Conservation (phyloP, 768 basidiomycete species). For the Suillus weaverae region DNA sequence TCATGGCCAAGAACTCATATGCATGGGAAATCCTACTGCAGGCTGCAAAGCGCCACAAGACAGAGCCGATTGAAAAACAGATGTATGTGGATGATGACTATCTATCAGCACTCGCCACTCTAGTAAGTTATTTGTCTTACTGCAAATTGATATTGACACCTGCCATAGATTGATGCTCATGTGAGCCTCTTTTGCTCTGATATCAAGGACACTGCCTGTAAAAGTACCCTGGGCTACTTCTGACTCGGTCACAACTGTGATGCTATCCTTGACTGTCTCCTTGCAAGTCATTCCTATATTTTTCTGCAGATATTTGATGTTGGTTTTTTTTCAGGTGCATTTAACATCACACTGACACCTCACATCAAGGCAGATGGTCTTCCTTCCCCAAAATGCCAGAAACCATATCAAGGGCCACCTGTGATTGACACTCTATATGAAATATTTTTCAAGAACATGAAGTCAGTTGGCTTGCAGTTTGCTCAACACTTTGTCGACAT, state of each 20-base stretch:
- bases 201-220: background rate
- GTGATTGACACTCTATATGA: background rate
- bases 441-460: no score
- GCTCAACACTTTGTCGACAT: background rate
- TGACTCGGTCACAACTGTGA: background rate
- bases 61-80: background rate
- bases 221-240: background rate
- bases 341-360: background rate
- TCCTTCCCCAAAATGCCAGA: background rate
- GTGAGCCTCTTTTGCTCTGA: background rate
- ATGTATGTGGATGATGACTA: background rate
- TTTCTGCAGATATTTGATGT: background rate
- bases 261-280: background rate
- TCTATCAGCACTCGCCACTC: background rate
- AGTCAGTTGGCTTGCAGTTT: background rate
- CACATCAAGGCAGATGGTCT: background rate
- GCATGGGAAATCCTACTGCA: background rate
- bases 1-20: background rate
- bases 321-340: background rate
- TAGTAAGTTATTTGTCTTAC: background rate
- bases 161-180: background rate
- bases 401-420: background rate
- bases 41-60: background rate
- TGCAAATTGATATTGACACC: background rate
- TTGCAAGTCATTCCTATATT: background rate